Percentiles rank a stretch among this genome's conserved stretches.
Conservation (phyloP, 75 land plant genomes). For the Chamaecyparis obtusa region DNA sequence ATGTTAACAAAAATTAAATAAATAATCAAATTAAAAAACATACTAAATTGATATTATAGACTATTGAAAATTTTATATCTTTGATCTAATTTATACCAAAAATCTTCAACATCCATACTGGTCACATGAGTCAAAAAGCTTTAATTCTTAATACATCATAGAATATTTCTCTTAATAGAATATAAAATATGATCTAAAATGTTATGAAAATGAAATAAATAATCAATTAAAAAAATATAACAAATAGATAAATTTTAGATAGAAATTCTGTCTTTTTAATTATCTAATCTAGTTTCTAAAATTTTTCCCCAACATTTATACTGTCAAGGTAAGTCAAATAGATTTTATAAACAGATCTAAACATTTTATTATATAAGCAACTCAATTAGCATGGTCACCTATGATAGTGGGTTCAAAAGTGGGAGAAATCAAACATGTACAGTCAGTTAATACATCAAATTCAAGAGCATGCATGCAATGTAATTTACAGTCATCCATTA, state of each 20-base stretch:
- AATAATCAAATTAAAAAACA: too few relatives aligned
- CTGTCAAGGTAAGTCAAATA: not conserved
- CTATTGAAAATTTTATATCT: not conserved
- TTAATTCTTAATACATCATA: too few relatives aligned
- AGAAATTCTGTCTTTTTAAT: too few relatives aligned
- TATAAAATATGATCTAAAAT: too few relatives aligned
- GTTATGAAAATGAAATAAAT: too few relatives aligned
- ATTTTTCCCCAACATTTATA: not conserved
- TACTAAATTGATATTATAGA: too few relatives aligned
- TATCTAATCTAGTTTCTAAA: not conserved
- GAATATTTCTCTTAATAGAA: too few relatives aligned
- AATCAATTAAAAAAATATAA: too few relatives aligned
- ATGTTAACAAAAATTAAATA: too few relatives aligned
- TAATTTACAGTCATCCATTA: not conserved
- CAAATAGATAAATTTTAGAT: too few relatives aligned
- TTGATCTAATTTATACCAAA: not conserved
- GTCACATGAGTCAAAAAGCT: too few relatives aligned
- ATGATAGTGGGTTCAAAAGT: not conserved
- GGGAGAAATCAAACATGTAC: not conserved
- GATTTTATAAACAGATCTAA: not conserved
- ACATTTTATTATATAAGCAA: not conserved
- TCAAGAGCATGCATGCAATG: not conserved
- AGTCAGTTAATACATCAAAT: not conserved
- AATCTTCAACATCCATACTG: too few relatives aligned
- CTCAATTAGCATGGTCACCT: not conserved